phyloP scores from a whole-genome alignment of 208 protist genomes.

The Acanthamoeba sp. region DNA sequence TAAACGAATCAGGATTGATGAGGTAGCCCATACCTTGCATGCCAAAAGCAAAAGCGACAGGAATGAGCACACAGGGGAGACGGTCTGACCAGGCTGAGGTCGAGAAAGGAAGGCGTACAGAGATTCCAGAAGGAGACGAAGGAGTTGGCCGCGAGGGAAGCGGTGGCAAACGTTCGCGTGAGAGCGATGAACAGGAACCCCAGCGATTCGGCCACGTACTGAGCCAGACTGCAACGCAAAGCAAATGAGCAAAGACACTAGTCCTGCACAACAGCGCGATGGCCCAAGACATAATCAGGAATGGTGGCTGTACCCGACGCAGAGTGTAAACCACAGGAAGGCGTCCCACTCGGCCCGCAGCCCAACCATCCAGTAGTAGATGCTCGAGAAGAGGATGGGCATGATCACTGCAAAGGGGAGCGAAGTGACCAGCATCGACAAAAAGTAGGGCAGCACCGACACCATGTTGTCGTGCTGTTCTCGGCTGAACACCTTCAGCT shows the following conservation, averaged over 20 bases:
- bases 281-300: neutral
- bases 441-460: conserved; percentile 25
- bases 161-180: conserved; percentile 15
- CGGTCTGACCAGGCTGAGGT: too few species aligned
- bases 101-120: too few species aligned
- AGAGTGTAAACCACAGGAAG: conserved; percentile 40
- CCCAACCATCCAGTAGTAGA: conserved; percentile 37
- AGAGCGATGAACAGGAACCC: conserved; percentile 30
- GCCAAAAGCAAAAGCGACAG: too few species aligned
- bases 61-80: too few species aligned
- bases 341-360: conserved; percentile 37
- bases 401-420: neutral
- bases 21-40: neutral
- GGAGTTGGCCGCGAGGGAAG: conserved; percentile 19
- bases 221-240: neutral
- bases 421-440: conserved; percentile 35
- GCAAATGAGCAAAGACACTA: neutral
- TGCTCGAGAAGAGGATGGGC: conserved; percentile 47
- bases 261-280: neutral
- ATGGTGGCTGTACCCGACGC: neutral
- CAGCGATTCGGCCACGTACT: conserved; percentile 51
- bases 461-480: conserved; percentile 65
- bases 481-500: conserved; percentile 48
- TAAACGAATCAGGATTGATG: conserved; percentile 29
- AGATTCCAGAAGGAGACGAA: conserved; percentile 61